These are phyloP conservation scores for Escovopsis sp. DNA, from an alignment of 2,329 filamentous ascomycete species.

Conservation along the genomic window DNA sequence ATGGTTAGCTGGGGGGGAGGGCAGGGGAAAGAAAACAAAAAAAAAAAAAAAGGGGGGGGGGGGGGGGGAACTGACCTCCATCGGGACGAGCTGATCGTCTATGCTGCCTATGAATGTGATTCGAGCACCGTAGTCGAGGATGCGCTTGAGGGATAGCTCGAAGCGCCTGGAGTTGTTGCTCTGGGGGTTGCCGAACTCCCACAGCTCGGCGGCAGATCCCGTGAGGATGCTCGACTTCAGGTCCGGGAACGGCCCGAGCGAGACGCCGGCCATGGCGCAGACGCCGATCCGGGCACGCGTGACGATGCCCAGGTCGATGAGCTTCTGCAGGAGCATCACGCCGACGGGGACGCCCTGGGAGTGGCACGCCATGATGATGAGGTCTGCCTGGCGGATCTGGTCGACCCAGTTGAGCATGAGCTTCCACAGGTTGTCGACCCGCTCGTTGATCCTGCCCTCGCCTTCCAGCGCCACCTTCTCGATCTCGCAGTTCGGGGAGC, in stretches of 20 bases:
- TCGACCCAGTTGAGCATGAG: slow-evolving; percentile 90
- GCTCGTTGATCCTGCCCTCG: slow-evolving; percentile 79
- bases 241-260: slow-evolving; percentile 81
- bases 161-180: slow-evolving; percentile 76
- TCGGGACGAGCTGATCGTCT: slow-evolving; percentile 86
- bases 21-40: not conserved
- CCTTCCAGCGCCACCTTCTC: slow-evolving; percentile 92
- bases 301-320: slow-evolving; percentile 81
- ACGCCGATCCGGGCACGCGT: slow-evolving; percentile 65
- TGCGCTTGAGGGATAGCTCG: slow-evolving; percentile 56
- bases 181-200: slow-evolving; percentile 75
- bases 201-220: slow-evolving; percentile 83
- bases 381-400: slow-evolving; percentile 72
- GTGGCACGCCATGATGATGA: slow-evolving; percentile 85
- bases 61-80: slow-evolving; percentile 48
- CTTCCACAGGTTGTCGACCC: slow-evolving; percentile 89
- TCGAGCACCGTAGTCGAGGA: slow-evolving; percentile 64
- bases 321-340: slow-evolving; percentile 80
- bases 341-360: slow-evolving; percentile 92
- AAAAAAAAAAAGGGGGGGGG: not conserved
- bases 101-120: slow-evolving; percentile 88
- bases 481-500: slow-evolving; percentile 63
- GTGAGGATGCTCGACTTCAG: slow-evolving; percentile 83
- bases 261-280: slow-evolving; percentile 83
- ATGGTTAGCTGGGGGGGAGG: slow-evolving; percentile 7